Evolutionary conservation across 768 basidiomycete genomes (phyloP).

Genomic region (Mycena chlorophos): DNA sequence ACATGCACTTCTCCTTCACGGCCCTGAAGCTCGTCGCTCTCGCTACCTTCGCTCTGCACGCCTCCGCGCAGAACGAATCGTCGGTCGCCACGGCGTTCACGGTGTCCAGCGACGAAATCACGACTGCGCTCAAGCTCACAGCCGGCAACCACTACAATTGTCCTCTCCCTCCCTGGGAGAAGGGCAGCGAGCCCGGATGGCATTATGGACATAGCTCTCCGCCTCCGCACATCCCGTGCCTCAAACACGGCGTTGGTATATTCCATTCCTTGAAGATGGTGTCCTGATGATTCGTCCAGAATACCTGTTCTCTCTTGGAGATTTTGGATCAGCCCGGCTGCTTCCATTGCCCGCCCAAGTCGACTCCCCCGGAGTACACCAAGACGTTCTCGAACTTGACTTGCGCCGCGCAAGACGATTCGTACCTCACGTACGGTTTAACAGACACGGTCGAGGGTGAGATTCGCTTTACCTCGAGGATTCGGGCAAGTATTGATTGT

Average conservation of each 20-base stretch:
- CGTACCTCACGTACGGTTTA: slow-evolving; percentile 38
- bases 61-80: slow-evolving; percentile 9
- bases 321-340: slow-evolving; percentile 25
- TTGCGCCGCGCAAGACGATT: slow-evolving; percentile 33
- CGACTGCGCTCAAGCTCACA: slow-evolving; percentile 4
- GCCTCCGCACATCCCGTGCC: slow-evolving; percentile 2
- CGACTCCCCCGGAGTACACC: slow-evolving; percentile 26
- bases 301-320: slow-evolving; percentile 27
- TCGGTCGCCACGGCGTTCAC: background rate
- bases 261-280: background rate
- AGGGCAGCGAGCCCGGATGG: slow-evolving; percentile 36
- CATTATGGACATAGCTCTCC: slow-evolving; percentile 32
- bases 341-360: slow-evolving; percentile 25
- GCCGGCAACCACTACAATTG: slow-evolving; percentile 34
- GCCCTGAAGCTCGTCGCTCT: no score
- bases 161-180: slow-evolving; percentile 35
- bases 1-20: no score
- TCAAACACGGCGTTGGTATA: slow-evolving; percentile 3
- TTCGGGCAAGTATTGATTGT: background rate
- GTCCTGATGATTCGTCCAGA: background rate
- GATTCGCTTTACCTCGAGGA: background rate
- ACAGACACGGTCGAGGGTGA: slow-evolving; percentile 35
- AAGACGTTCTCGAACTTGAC: slow-evolving; percentile 33
- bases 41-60: background rate
- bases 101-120: background rate